Conservation (phyloP, 371 early-diverging fungal species). For the Mucor circinelloides region DNA sequence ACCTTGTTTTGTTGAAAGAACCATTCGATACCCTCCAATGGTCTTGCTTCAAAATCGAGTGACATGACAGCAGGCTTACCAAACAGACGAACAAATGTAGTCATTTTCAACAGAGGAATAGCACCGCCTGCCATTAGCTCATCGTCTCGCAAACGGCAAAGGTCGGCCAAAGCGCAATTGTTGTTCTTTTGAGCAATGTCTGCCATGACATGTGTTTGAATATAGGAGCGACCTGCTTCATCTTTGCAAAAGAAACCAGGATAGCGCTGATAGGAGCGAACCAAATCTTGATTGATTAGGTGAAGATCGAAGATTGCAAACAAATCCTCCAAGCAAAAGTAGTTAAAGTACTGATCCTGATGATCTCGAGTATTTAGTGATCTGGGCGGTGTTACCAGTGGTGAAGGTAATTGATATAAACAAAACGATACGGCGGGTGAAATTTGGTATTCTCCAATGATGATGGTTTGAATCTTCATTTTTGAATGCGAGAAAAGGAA, state of each 20-base stretch:
- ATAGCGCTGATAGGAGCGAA: constrained; percentile 2
- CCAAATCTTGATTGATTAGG: not conserved
- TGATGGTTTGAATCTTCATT: constrained; percentile 17
- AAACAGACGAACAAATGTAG: constrained; percentile 11
- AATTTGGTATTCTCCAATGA: constrained; percentile 20
- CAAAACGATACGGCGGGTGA: constrained; percentile 13
- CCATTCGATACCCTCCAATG: constrained; percentile 18
- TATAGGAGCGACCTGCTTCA: constrained; percentile 7
- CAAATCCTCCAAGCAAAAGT: constrained; percentile 22
- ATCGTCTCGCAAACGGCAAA: constrained; percentile 13
- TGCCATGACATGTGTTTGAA: constrained; percentile 13
- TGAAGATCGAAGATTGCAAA: constrained; percentile 19
- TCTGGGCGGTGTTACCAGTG: constrained; percentile 15
- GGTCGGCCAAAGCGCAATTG: constrained; percentile 8
- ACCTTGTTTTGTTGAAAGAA: constrained; percentile 5
- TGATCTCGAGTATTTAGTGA: not conserved
- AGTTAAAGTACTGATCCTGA: constrained; percentile 6
- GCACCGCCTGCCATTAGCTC: constrained; percentile 12
- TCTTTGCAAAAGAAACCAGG: constrained; percentile 22
- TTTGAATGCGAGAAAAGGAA: not conserved
- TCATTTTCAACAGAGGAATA: constrained; percentile 17
- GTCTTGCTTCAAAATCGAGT: constrained; percentile 3
- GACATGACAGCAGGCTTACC: not conserved
- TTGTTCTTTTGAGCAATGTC: constrained; percentile 16
- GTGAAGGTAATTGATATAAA: constrained; percentile 21